These are phyloP conservation scores for Saturnispora quitensis DNA, from an alignment of 805 yeast species.

Conservation along the genomic window DNA sequence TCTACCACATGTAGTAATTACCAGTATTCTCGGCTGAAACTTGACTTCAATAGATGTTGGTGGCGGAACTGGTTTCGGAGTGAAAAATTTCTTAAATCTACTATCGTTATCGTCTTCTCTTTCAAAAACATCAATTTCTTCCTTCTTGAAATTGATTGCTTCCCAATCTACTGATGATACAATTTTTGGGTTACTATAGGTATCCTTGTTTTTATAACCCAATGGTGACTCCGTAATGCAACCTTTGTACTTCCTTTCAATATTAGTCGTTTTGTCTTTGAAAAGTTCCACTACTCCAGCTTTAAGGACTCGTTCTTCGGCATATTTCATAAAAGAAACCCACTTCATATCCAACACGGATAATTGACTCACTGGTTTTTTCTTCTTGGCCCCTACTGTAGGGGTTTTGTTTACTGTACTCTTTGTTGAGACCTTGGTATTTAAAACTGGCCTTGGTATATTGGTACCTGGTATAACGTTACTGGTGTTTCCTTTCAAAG, in stretches of 20 bases:
- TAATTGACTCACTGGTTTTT: conserved; percentile 35
- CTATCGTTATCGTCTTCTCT: conserved; percentile 15
- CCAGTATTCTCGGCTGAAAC: conserved; percentile 39
- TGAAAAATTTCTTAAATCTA: conserved; percentile 25
- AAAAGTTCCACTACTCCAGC: conserved; percentile 45
- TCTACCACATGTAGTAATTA: conserved; percentile 58
- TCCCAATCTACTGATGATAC: conserved; percentile 18
- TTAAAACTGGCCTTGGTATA: conserved; percentile 43
- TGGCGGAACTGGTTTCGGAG: conserved; percentile 7
- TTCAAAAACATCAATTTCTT: conserved; percentile 13
- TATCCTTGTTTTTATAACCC: conserved; percentile 35
- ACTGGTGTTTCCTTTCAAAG: background rate
- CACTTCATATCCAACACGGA: conserved; percentile 50
- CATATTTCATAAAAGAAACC: conserved; percentile 42
- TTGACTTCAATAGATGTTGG: conserved; percentile 10
- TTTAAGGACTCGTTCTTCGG: conserved; percentile 52
- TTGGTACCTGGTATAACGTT: conserved; percentile 47
- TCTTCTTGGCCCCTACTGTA: background rate
- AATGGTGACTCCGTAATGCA: conserved; percentile 51
- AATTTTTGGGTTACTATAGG: conserved; percentile 9
- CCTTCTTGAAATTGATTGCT: conserved; percentile 22
- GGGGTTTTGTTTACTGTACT: background rate
- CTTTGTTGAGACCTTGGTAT: conserved; percentile 23
- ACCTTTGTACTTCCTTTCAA: conserved; percentile 53
- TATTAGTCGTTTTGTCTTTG: conserved; percentile 34